Base-by-base conservation (phyloP, 2,329 filamentous ascomycete genomes). In the Exutisphaerella laricina region DNA sequence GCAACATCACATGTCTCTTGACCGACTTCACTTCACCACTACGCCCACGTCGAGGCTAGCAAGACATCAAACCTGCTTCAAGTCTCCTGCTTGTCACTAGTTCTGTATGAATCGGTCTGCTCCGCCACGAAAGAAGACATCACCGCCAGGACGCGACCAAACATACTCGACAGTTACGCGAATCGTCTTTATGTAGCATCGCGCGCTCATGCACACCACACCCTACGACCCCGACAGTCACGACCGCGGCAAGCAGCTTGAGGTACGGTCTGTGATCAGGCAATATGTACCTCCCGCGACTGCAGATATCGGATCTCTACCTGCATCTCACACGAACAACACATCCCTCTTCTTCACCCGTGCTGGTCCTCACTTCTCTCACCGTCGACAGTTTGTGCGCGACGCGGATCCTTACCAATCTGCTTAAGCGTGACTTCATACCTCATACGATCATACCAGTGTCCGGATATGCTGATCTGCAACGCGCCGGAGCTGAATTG, bases 391-490 rank as follows among this genome's bases (percentile, higher is more conserved):
- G 92, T 51, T 80, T 98, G 49, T 97, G 90, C 67, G 92, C 89
- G 50, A 94, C 88, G 64, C 88, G 89, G 49, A 96, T 98, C 48
- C 79, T 98, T 35, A 94, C 90, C 2, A 78, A 84, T 38, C 76
- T 98, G n/a, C 75, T 98, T 48, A 96, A 94, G 69, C 85, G 90
- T 73, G 92, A 98, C 72, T 97, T 94, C 63, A 94, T 98, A 56
- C 86, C 85, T 10, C 90, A 97, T 71, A 97, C 96, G 68, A 95
- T 97, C 60, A 87, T 96, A 59, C 92, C 92, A 1, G 84, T 98
- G 41, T 80, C 87, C 14, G 92, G 92, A 42, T 97, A 96, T 79
- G 82, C 80, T 53, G 92, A 97, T 64, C 78, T 98, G 34, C 77
- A 86, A 60, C 82, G 80, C 55, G 84, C 84, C 16, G 89, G 89